Evolutionary conservation across 116 monocot genomes (phyloP), one percentile per base, ranked within the genome.

Genomic region (Posidonia oceanica): DNA sequence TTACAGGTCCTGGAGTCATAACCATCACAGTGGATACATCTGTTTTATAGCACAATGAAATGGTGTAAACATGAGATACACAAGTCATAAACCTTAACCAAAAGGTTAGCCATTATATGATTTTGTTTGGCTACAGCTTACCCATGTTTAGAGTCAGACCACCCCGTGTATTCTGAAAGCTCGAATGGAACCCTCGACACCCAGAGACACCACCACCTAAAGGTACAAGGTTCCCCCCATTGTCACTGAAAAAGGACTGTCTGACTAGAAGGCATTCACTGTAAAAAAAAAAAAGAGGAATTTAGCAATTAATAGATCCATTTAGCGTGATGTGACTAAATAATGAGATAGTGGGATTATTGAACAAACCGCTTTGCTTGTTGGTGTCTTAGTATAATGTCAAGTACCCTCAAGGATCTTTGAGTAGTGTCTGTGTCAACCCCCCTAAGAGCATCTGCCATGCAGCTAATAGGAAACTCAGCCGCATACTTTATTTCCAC

Each of bases 1-100:
- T 23, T 39, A 94, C 94, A 3, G 87, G 94, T 21, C 94, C 94
- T 75, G 90, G 87, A 29, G 81, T 87, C 74, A 87, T 52, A 29
- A 90, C 77, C 84, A 87, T 78, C 6, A 90, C 90, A 17, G 83
- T 87, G 2, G 94, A 87, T 75, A 94, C 94, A 87, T 90, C 94
- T 94, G 72, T 39, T 48, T 8, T 66, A 21, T 69, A 56, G 15
- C 40, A 13, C 44, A 23, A 69, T 23, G 23, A 63, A 63, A 72
- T 52, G 11, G 29, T 36, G 7, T 23, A 61, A 61, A 8, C 3
- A 10, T 29, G 61, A 21, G 36, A 10, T 23, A 23, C 29, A 29
- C 29, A 0, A 29, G 29, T 29, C 29, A 29, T 29, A 29, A 29
- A 29, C 29, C 1, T 29, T 29, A 29, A 29, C 29, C 29, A 29